phyloP scores from a whole-genome alignment of 1,284 basidiomycete species.

The Heterobasidion occidentale region DNA sequence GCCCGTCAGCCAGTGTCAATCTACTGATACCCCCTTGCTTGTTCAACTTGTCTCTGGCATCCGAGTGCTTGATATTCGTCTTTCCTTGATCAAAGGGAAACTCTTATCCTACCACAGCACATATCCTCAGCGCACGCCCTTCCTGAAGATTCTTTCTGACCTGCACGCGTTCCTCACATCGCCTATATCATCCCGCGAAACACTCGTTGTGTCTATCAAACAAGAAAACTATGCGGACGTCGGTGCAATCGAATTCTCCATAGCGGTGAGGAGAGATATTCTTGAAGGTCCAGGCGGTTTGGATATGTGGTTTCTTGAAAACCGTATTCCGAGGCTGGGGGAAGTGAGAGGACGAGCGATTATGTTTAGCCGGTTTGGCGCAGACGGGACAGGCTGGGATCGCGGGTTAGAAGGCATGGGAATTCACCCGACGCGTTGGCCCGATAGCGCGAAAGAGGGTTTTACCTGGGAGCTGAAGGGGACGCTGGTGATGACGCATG shows the following conservation, averaged over 20 bases:
- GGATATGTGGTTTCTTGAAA: constrained; percentile 74
- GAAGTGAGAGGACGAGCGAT: constrained; percentile 79
- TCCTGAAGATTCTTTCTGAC: constrained; percentile 51
- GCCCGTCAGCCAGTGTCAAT: constrained; percentile 74
- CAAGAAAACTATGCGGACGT: constrained; percentile 63
- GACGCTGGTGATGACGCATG: constrained; percentile 66
- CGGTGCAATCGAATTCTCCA: constrained; percentile 48
- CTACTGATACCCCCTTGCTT: constrained; percentile 39
- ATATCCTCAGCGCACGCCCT: constrained; percentile 61
- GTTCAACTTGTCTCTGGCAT: constrained; percentile 63
- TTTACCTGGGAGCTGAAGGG: constrained; percentile 72
- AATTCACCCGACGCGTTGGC: constrained; percentile 78
- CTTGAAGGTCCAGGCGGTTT: constrained; percentile 42
- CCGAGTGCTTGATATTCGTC: constrained; percentile 74
- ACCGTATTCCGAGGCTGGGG: constrained; percentile 69
- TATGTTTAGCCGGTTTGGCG: constrained; percentile 78
- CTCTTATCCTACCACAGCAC: constrained; percentile 78
- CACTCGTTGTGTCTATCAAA: constrained; percentile 79
- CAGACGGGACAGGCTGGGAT: constrained; percentile 56
- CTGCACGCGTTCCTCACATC: constrained; percentile 60
- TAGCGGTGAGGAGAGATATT: constrained; percentile 60
- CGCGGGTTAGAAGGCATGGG: constrained; percentile 62
- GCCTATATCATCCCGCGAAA: constrained; percentile 53
- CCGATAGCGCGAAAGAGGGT: constrained; percentile 60
- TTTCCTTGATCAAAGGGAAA: constrained; percentile 55